A percentile compares a stretch with the other conserved stretches of the same genome.
phyloP scores from a whole-genome alignment of 495 filamentous ascomycete species.

The Neurospora hispaniola region DNA sequence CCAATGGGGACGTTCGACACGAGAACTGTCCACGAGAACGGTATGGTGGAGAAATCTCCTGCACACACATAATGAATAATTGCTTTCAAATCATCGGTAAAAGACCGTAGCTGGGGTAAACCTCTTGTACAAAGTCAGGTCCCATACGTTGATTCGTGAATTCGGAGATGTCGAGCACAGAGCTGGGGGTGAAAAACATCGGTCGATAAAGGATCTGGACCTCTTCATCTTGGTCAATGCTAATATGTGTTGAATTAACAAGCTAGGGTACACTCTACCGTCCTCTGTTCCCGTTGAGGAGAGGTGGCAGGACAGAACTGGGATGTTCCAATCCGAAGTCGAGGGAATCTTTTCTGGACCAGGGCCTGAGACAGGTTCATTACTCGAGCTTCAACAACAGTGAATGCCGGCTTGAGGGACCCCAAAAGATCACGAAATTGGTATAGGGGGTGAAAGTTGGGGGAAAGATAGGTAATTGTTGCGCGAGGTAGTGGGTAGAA shows the following conservation, averaged over 20 bases:
- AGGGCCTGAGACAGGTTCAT: not conserved
- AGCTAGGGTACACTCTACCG: not conserved
- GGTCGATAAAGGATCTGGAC: not conserved
- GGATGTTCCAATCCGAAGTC: not conserved
- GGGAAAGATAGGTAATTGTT: not conserved
- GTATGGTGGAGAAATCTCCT: not conserved
- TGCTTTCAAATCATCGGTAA: too few relatives aligned
- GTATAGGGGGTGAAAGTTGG: not conserved
- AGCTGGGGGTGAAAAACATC: not conserved
- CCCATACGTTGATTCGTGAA: not conserved
- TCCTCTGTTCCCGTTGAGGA: not conserved
- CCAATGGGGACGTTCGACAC: not conserved
- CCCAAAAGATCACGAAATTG: not conserved
- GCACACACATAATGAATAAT: too few relatives aligned
- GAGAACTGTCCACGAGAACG: not conserved
- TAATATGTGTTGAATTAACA: not conserved
- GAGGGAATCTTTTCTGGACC: not conserved
- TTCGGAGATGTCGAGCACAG: not conserved
- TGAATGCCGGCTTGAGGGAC: not conserved
- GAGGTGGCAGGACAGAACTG: not conserved
- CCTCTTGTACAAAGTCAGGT: not conserved
- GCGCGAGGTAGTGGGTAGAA: not conserved
- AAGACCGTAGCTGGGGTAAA: not conserved
- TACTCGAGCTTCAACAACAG: not conserved
- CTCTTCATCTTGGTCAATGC: not conserved